Evolutionary conservation across 768 basidiomycete genomes (phyloP).

Genomic region (Rhizopogon vesiculosus): DNA sequence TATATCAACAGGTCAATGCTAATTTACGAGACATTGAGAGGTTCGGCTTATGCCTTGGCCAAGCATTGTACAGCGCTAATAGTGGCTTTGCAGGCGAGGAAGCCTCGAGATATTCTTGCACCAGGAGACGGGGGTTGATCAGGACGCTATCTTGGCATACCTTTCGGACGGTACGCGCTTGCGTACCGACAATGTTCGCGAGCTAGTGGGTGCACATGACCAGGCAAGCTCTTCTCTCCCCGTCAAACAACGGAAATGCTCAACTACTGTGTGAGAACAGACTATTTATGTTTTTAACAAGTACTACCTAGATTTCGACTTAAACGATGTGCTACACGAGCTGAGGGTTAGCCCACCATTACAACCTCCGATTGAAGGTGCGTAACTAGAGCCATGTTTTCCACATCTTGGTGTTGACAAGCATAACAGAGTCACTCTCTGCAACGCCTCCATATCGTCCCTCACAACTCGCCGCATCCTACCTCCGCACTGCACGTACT

Average conservation of each 20-base stretch:
- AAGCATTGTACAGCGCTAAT: not conserved
- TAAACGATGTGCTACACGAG: slow-evolving; percentile 60
- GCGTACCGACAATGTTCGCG: slow-evolving; percentile 65
- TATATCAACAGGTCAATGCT: slow-evolving; percentile 43
- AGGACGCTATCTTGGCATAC: slow-evolving; percentile 69
- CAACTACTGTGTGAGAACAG: slow-evolving; percentile 28
- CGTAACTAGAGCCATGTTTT: slow-evolving; percentile 7
- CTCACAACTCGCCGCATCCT: slow-evolving; percentile 62
- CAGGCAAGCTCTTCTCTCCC: slow-evolving; percentile 46
- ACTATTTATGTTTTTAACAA: slow-evolving; percentile 85
- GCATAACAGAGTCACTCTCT: slow-evolving; percentile 45
- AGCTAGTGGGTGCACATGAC: slow-evolving; percentile 69
- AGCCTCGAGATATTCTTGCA: slow-evolving; percentile 70
- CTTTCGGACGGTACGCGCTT: slow-evolving; percentile 76
- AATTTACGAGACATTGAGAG: slow-evolving; percentile 75
- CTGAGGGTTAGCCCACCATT: slow-evolving; percentile 57
- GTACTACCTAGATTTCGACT: slow-evolving; percentile 64
- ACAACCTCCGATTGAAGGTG: slow-evolving; percentile 73
- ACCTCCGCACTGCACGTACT: slow-evolving; percentile 55
- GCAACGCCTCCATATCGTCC: slow-evolving; percentile 72
- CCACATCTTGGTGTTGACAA: not conserved
- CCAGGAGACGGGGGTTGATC: slow-evolving; percentile 66
- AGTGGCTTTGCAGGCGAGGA: slow-evolving; percentile 40
- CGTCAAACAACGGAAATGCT: not conserved
- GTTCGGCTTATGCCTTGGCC: slow-evolving; percentile 31